Base-by-base conservation (phyloP, 2,329 filamentous ascomycete genomes). In the Phaeosphaeriaceae sp. region DNA sequence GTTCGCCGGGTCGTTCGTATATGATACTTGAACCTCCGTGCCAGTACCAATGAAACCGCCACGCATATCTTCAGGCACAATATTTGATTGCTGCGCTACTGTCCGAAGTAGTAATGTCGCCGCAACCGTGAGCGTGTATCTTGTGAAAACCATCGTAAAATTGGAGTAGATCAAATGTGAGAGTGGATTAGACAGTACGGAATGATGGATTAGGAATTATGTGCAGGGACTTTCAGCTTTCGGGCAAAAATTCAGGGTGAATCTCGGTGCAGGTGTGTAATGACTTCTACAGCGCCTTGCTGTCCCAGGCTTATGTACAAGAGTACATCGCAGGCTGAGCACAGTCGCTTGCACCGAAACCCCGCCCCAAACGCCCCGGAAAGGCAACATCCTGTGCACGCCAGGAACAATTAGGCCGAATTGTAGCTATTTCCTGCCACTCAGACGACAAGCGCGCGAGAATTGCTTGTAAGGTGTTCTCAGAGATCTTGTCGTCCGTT, bases 1-100 rank as follows among this genome's bases (percentile, higher is more conserved):
- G 48, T 73, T 54, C 3, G 63, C 60, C 11, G 73, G 69, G 7
- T 69, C 48, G 42, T 52, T 47, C 6, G 65, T 69, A 51, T 68
- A 75, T 25, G 70, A 71, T 22, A 70, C 72, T 60, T 76, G 73
- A n/a, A 76, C 48, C 48, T 72, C 57, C 19, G 65, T 57, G 17
- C 57, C 60, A 10, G 44, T 52, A 17, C 48, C 19, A 19, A 19
- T 48, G 54, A 76, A 74, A n/a, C 68, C 71, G 1, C 52, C 33
- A 10, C 42, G 52, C 20, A 70, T 42, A 48, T 69, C 68, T 22
- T 54, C 40, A 1, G 67, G 67, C 22, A 70, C 56, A 31, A 61
- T 61, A 5, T 48, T 58, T 13, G 57, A 49, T 49, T 50, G 47
- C 53, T 70, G 66, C 19, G 60, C 61, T 13, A 52, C 36, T 17